These are phyloP conservation scores for Mycena belliarum DNA, from an alignment of 768 basidiomycete species.

Conservation along the genomic window DNA sequence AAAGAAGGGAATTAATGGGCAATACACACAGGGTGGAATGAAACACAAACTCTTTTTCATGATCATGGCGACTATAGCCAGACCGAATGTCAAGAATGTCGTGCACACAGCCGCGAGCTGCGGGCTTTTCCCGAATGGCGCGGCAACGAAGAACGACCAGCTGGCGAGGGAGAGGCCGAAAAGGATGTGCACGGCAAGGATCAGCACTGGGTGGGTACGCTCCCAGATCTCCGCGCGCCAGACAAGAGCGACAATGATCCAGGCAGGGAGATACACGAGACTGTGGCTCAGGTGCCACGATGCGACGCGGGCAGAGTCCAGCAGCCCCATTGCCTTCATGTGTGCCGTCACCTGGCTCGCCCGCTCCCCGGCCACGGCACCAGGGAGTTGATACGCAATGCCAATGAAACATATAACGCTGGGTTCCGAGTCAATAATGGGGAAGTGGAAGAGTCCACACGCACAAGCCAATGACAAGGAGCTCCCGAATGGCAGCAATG, in stretches of 20 bases:
- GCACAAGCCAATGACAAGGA: constrained; percentile 70
- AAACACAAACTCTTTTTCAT: constrained; percentile 29
- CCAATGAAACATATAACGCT: constrained; percentile 75
- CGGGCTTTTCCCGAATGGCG: constrained; percentile 71
- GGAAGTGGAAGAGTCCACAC: constrained; percentile 25
- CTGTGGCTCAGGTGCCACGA: constrained; percentile 72
- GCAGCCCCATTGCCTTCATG: constrained; percentile 79
- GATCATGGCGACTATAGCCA: constrained; percentile 67
- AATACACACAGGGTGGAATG: too few relatives aligned
- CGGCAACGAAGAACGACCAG: constrained; percentile 71
- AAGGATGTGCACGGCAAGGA: constrained; percentile 66
- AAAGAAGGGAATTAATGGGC: too few relatives aligned
- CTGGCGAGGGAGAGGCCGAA: constrained; percentile 67
- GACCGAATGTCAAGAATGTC: constrained; percentile 64
- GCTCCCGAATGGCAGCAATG: constrained; percentile 57
- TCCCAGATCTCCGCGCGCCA: constrained; percentile 74
- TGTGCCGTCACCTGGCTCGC: constrained; percentile 66
- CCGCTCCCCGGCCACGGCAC: constrained; percentile 66
- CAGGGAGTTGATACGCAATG: constrained; percentile 77
- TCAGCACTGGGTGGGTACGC: constrained; percentile 55
- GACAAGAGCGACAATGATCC: constrained; percentile 64
- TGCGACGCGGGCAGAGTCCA: constrained; percentile 68
- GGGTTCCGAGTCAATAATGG: neutral
- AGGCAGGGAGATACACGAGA: constrained; percentile 71
- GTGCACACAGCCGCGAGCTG: constrained; percentile 69